Percentiles rank a stretch among this genome's conserved stretches.
Evolutionary conservation across 345 rosid genomes (phyloP).

Genomic region (Ailanthus altissimus): DNA sequence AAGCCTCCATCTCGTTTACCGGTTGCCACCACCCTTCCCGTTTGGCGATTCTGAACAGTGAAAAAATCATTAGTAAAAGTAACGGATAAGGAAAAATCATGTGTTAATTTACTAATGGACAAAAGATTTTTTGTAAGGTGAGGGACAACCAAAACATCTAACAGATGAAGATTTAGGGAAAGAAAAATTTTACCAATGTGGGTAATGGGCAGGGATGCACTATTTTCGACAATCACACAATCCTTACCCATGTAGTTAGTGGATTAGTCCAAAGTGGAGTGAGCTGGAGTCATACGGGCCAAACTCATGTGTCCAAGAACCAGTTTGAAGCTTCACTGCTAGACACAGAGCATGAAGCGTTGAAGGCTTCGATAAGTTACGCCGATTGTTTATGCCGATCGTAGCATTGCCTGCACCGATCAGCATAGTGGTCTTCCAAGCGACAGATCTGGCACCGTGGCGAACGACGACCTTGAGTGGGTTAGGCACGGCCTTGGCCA

Average conservation of each 20-base stretch:
- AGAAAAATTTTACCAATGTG: neutral
- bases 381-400: neutral
- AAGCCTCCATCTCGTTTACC: neutral
- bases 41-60: neutral
- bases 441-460: conserved; percentile 4
- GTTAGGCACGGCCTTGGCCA: neutral
- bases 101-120: conserved; percentile 15
- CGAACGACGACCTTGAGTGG: neutral
- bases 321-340: neutral
- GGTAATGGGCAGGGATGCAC: conserved; percentile 11
- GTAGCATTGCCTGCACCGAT: neutral
- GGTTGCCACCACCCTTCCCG: neutral
- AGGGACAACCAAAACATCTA: conserved; percentile 20
- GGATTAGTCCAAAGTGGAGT: neutral
- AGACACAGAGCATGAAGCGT: neutral
- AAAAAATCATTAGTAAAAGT: neutral
- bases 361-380: conserved; percentile 15
- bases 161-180: neutral
- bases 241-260: conserved; percentile 19
- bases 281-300: neutral
- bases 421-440: neutral
- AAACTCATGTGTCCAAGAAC: neutral
- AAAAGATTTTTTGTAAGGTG: conserved; percentile 20
- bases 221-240: conserved; percentile 10
- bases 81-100: neutral